phyloP scores from a whole-genome alignment of 2,329 filamentous ascomycete species.

The Chaetoscypha palmicola region DNA sequence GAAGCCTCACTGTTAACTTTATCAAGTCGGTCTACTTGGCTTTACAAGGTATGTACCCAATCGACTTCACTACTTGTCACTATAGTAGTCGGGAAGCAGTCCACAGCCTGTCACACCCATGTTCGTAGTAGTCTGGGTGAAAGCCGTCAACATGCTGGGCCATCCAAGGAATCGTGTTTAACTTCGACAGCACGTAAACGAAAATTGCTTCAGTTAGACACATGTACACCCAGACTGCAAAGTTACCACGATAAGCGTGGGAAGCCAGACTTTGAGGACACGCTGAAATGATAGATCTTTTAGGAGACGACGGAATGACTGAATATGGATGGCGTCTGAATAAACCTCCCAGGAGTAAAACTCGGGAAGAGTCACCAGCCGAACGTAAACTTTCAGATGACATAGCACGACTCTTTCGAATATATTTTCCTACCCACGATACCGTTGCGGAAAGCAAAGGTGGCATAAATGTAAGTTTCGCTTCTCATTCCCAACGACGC shows the following conservation, averaged over 20 bases:
- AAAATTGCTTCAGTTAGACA: no score
- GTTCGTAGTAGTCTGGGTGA: slow-evolving; percentile 2
- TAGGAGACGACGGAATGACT: slow-evolving; percentile 40
- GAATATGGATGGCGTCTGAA: slow-evolving; percentile 36
- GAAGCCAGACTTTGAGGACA: background rate
- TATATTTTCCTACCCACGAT: slow-evolving; percentile 73
- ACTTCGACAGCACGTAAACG: no score
- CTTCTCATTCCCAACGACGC: background rate
- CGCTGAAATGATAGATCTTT: slow-evolving; percentile 11
- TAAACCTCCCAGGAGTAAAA: slow-evolving; percentile 17
- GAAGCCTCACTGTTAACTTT: slow-evolving; percentile 63
- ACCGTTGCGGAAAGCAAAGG: slow-evolving; percentile 62
- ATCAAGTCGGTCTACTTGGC: slow-evolving; percentile 53
- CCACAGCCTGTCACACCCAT: background rate
- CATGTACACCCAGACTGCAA: no score
- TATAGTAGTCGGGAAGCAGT: slow-evolving; percentile 2
- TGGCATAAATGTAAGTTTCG: slow-evolving; percentile 45
- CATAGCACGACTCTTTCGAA: slow-evolving; percentile 48
- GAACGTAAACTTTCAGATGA: slow-evolving; percentile 22
- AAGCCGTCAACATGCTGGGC: background rate
- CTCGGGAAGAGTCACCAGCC: slow-evolving; percentile 7
- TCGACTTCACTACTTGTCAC: background rate
- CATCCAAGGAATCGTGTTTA: no score
- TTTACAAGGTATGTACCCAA: slow-evolving; percentile 40
- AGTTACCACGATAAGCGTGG: no score